Base-by-base conservation (phyloP, 2,329 filamentous ascomycete species). In the Tolypocladium endophyticum region DNA sequence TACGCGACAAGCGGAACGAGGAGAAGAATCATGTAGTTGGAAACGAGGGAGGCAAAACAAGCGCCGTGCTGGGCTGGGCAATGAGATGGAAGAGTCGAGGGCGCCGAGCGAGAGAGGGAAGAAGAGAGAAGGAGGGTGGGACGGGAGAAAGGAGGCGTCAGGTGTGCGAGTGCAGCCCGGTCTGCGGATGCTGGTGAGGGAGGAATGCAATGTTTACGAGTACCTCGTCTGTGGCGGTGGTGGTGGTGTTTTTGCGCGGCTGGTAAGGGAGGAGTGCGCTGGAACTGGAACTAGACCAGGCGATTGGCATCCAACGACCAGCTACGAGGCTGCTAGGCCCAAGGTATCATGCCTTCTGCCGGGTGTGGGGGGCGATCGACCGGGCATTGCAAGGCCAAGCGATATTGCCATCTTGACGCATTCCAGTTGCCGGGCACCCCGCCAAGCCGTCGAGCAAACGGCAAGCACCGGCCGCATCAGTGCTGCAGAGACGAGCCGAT, bases 201-300 rank as follows among this genome's bases (percentile, higher is more conserved):
- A 36, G 53, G 67, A 71, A 70, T 70, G 69, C 65, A 70, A 69
- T 70, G 63, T 68, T 68, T 67, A 67, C 65, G 45, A n/a, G 12
- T 12, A 11, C 35, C 35, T 56, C 30, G 18, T n/a, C 56, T 61
- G 61, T 57, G 63, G 62, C 56, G 59, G 65, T 64, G 58, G 23
- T 16, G 12, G 43, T 25, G 43, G 61, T 63, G 61, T 64, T 66
- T 63, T 56, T 63, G 43, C 54, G 64, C 64, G 65, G 67, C 63
- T 69, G 67, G 64, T 39, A 65, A 65, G 64, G 66, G 63, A 67
- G 64, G 54, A 2, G 23, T 35, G 30, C 56, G 41, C 39, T 57
- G 41, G 39, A n/a, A 63, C 59, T 57, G 41, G 60, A 62, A 65
- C 62, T 35, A 30, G 50, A 30, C 28, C 28, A 14, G 28, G 50